Conservation (phyloP, 1,284 basidiomycete species). For the Mycosarcoma maydis region DNA sequence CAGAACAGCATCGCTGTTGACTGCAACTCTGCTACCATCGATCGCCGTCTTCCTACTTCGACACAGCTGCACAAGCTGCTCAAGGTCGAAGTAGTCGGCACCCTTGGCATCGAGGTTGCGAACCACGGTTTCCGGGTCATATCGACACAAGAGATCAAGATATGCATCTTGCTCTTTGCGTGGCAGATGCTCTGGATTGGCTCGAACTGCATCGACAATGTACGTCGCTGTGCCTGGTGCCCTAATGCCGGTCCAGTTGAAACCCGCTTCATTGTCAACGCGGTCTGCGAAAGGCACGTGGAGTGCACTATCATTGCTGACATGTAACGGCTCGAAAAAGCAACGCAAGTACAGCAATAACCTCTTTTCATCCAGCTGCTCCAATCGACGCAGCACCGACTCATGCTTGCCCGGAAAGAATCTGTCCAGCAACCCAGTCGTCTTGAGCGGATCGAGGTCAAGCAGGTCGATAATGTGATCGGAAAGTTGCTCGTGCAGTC, state of each 20-base stretch:
- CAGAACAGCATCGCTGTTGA: constrained; percentile 79
- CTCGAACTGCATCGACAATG: constrained; percentile 32
- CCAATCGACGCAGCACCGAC: constrained; percentile 65
- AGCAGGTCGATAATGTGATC: constrained; percentile 70
- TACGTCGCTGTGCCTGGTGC: constrained; percentile 9
- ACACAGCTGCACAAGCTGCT: constrained; percentile 74
- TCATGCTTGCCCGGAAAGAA: constrained; percentile 74
- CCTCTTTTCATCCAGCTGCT: constrained; percentile 70
- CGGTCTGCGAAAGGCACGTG: constrained; percentile 21
- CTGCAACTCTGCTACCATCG: constrained; percentile 45
- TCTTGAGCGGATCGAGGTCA: constrained; percentile 73
- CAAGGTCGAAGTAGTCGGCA: constrained; percentile 73
- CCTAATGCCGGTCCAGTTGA: no score
- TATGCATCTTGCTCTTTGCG: constrained; percentile 74
- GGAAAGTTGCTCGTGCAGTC: constrained; percentile 46
- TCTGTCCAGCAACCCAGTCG: constrained; percentile 79
- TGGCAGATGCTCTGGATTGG: constrained; percentile 69
- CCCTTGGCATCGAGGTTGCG: constrained; percentile 75
- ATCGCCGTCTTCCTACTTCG: constrained; percentile 68
- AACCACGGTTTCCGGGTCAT: constrained; percentile 77
- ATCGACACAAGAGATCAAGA: constrained; percentile 77
- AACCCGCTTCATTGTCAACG: not conserved
- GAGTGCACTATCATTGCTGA: constrained; percentile 67
- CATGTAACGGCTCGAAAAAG: constrained; percentile 74
- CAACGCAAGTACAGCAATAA: constrained; percentile 82